phyloP scores from a whole-genome alignment of 1,284 basidiomycete species.

The Entoloma clypeatum region DNA sequence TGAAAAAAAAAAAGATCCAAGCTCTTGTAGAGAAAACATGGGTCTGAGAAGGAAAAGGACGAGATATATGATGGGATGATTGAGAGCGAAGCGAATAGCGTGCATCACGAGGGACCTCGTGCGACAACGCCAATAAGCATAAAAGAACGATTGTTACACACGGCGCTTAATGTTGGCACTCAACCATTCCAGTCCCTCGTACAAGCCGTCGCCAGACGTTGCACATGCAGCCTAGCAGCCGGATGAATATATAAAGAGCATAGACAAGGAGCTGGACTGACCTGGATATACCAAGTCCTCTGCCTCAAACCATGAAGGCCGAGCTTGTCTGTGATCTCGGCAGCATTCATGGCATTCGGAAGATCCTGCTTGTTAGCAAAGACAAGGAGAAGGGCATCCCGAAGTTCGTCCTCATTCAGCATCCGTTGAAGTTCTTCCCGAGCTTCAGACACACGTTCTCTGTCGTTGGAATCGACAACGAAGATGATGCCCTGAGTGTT shows the following conservation, averaged over 20 bases:
- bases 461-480: constrained; percentile 99
- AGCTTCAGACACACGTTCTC: constrained; percentile 99
- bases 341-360: constrained; percentile 99
- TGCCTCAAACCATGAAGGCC: constrained; percentile 96
- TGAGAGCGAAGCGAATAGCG: constrained; percentile 33
- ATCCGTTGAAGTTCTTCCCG: constrained; percentile 99
- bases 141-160: constrained; percentile 48
- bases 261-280: constrained; percentile 33
- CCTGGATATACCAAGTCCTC: constrained; percentile 99
- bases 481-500: constrained; percentile 99
- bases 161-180: constrained; percentile 86
- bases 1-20: constrained; percentile 18
- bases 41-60: constrained; percentile 25
- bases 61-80: constrained; percentile 30
- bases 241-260: constrained; percentile 16
- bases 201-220: constrained; percentile 97
- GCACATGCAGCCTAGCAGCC: constrained; percentile 85
- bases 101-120: constrained; percentile 47
- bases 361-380: constrained; percentile 99
- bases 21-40: constrained; percentile 25
- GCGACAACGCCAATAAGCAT: constrained; percentile 44
- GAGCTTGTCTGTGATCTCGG: constrained; percentile 99
- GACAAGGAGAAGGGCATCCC: constrained; percentile 96
- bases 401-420: constrained; percentile 99
- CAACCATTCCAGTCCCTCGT: constrained; percentile 98